Evolutionary conservation across 352 stramenopile genomes (phyloP).

Genomic region (Globisporangium paroecandrum): DNA sequence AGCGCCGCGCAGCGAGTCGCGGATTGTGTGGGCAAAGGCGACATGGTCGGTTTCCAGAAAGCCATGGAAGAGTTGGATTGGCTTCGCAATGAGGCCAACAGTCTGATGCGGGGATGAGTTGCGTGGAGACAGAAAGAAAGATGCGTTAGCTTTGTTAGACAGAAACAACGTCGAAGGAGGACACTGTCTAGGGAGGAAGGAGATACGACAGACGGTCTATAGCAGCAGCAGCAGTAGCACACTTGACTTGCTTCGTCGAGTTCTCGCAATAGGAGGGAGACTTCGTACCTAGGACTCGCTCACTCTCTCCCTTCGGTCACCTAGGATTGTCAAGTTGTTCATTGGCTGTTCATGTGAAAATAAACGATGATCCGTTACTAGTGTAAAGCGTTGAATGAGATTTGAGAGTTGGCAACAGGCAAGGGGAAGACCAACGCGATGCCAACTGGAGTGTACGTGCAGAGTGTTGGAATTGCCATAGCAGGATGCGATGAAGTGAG

Average conservation of each 20-base stretch:
- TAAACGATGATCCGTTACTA: not conserved
- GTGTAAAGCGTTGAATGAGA: too few relatives aligned
- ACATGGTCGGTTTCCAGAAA: slow-evolving; percentile 80
- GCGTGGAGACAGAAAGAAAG: not conserved
- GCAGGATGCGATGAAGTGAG: too few relatives aligned
- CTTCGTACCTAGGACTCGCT: not conserved
- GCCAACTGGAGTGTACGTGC: too few relatives aligned
- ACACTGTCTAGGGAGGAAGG: not conserved
- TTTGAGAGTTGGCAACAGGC: too few relatives aligned
- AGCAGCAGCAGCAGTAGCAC: not conserved
- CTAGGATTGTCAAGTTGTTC: not conserved
- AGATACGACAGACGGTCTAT: not conserved
- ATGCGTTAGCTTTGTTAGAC: slow-evolving; percentile 5
- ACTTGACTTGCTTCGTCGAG: not conserved
- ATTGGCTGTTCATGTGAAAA: slow-evolving; percentile 15
- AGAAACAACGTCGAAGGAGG: not conserved
- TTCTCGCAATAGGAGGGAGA: not conserved
- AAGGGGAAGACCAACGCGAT: too few relatives aligned
- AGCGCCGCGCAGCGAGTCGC: slow-evolving; percentile 63
- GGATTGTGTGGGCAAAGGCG: slow-evolving; percentile 69
- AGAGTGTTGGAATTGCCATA: too few relatives aligned
- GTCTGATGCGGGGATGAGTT: slow-evolving; percentile 61
- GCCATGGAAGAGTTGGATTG: slow-evolving; percentile 80
- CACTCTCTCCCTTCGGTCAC: not conserved
- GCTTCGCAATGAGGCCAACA: slow-evolving; percentile 75